Percentiles rank a stretch among this genome's conserved stretches.
phyloP scores from a whole-genome alignment of 495 filamentous ascomycete species.

The Aspergillus conjunctus region DNA sequence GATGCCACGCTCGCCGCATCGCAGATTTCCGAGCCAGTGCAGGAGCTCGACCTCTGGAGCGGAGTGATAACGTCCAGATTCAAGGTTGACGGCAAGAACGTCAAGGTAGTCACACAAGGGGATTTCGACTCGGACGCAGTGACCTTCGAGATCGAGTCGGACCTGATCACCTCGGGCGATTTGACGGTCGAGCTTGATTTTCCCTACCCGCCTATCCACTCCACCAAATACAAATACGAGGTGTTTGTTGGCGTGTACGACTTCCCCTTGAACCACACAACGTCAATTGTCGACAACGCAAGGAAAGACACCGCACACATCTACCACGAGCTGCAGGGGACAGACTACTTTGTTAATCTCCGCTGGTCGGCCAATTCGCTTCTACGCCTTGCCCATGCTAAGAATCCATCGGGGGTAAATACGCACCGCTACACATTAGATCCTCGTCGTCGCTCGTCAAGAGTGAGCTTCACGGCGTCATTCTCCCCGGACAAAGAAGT shows the following conservation, averaged over 20 bases:
- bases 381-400: conserved; percentile 8
- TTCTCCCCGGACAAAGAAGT: conserved; percentile 14
- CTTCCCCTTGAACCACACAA: conserved; percentile 20
- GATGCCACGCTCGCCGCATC: conserved; percentile 4
- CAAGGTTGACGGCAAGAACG: conserved; percentile 10
- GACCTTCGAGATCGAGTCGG: conserved; percentile 11
- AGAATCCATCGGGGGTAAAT: conserved; percentile 1
- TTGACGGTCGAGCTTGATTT: conserved; percentile 21
- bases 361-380: conserved; percentile 12
- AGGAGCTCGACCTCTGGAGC: conserved; percentile 24
- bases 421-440: conserved; percentile 15
- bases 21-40: conserved; percentile 8
- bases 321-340: conserved; percentile 20
- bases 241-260: conserved; percentile 21
- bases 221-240: conserved; percentile 24
- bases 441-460: background rate
- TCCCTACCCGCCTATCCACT: conserved; percentile 22
- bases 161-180: conserved; percentile 13
- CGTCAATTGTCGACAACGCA: background rate
- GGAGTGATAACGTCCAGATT: conserved; percentile 22
- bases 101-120: conserved; percentile 23
- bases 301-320: conserved; percentile 13
- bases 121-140: conserved; percentile 23
- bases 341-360: conserved; percentile 20
- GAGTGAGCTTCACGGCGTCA: conserved; percentile 13